Evolutionary conservation across 305 asterid genomes (phyloP), one percentile per base, ranked within the genome.

Genomic region (Euphrasia arctica): DNA sequence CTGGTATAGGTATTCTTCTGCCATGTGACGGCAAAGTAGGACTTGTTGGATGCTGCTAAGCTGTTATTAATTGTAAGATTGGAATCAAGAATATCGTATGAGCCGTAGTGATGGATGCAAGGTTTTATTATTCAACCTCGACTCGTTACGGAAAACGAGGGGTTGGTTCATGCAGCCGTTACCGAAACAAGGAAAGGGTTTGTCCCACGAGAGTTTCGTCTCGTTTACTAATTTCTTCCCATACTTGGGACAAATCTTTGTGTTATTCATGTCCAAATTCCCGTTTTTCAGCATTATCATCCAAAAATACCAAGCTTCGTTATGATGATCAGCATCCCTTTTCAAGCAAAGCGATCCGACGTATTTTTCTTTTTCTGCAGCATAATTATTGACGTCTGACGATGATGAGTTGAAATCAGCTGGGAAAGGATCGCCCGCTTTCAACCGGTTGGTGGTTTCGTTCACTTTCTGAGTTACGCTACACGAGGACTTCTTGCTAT

Each of bases 101-200:
- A 80, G 62, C 96, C 96, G 52, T 83, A 89, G 64, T 72, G 87
- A 80, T 12, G 9, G 62, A 70, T 85, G 78, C 9, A 7, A 5
- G 56, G 29, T 50, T n/a, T 63, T 12, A 14, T 57, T 71, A 31
- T 43, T 79, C n/a, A 71, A 15, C 60, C 67, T 18, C 64, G 96
- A 80, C 67, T 55, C 63, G 54, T 86, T 84, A 68, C 76, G 91
- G 75, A 78, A 85, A 59, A 85, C 78, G n/a, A 88, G 82, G 28
- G 96, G 96, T 68, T 86, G 95, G 74, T 89, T 89, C 96, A 89
- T 88, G 66, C 96, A 86, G 34, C 96, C 96, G 68, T 77, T 55
- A 1, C 96, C 96, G 65, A 86, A 89, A 72, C 96, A 89, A 56
- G 96, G 96, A 56, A 89, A 89, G 66, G 9, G 82, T 25, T 25